A percentile compares a stretch with the other conserved stretches of the same genome.
These are phyloP conservation scores for Mycena filopes DNA, from an alignment of 768 basidiomycete genomes.

Conservation along the genomic window DNA sequence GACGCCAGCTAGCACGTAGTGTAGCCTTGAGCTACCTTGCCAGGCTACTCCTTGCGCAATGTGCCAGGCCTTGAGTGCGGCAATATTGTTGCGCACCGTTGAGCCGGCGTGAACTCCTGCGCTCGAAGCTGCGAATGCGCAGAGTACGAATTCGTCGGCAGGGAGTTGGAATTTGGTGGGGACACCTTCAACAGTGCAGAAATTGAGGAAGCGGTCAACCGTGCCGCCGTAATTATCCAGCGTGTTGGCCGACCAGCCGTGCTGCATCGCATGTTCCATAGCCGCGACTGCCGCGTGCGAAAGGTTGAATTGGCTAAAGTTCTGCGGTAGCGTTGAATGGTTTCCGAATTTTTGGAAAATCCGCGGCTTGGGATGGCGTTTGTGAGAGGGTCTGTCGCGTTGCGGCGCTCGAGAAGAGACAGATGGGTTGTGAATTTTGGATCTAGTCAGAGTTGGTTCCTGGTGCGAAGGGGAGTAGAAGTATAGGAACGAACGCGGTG, in stretches of 20 bases:
- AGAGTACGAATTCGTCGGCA: conserved; percentile 5
- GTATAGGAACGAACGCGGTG: no score
- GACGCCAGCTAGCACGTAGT: not conserved
- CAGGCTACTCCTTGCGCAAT: not conserved
- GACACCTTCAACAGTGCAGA: not conserved
- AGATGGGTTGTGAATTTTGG: no score
- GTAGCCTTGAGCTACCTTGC: not conserved
- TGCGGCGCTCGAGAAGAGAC: no score
- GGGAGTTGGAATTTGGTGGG: not conserved
- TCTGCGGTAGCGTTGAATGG: not conserved
- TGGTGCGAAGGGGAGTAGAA: no score
- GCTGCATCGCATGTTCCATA: not conserved
- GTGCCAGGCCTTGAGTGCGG: conserved; percentile 13
- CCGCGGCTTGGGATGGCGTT: not conserved
- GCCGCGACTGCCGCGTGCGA: not conserved
- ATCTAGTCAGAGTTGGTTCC: no score
- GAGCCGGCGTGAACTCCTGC: conserved; percentile 8
- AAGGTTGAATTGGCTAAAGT: not conserved
- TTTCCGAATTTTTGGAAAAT: not conserved
- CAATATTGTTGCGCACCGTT: conserved; percentile 6
- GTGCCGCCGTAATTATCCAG: not conserved
- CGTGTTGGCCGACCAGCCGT: conserved; percentile 1
- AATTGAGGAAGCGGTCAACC: not conserved
- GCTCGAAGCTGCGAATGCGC: conserved; percentile 7
- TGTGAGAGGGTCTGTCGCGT: no score